Conservation (phyloP, 495 filamentous ascomycete species). For the Hypoxylon fragiforme region DNA sequence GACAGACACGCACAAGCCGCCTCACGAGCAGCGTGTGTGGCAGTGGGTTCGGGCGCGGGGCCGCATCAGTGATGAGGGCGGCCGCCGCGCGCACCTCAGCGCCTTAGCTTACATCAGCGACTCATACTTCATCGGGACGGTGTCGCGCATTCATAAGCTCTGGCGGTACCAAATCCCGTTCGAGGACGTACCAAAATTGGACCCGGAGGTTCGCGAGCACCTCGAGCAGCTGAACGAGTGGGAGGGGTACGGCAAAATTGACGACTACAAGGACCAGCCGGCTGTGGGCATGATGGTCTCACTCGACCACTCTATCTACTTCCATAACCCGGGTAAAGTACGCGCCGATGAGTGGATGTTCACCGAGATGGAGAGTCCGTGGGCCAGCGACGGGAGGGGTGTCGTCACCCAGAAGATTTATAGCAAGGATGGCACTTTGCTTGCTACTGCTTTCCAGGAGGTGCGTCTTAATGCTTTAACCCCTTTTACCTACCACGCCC, state of each 20-base stretch:
- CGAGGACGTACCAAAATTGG: slow-evolving; percentile 41
- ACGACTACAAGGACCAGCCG: slow-evolving; percentile 42
- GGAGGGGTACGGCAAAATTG: slow-evolving; percentile 46
- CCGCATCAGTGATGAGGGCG: slow-evolving; percentile 68
- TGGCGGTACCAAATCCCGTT: slow-evolving; percentile 58
- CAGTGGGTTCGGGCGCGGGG: slow-evolving; percentile 82
- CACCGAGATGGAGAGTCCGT: slow-evolving; percentile 89
- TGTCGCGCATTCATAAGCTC: slow-evolving; percentile 73
- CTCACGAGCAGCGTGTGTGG: slow-evolving; percentile 68
- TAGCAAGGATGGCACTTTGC: slow-evolving; percentile 75
- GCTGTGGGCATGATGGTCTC: slow-evolving; percentile 94
- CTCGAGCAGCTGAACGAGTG: slow-evolving; percentile 44
- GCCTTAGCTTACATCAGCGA: slow-evolving; percentile 94
- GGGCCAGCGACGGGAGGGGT: slow-evolving; percentile 87
- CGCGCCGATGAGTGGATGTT: slow-evolving; percentile 93
- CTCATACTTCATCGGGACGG: slow-evolving; percentile 89
- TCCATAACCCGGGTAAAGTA: slow-evolving; percentile 80
- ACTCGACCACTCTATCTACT: slow-evolving; percentile 81
- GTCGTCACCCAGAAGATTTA: slow-evolving; percentile 88
- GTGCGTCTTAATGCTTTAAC: slow-evolving; percentile 38
- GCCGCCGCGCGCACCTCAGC: slow-evolving; percentile 76
- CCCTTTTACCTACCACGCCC: background rate
- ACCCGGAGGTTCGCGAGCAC: slow-evolving; percentile 31
- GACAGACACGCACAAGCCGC: slow-evolving; percentile 39
- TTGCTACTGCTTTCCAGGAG: slow-evolving; percentile 88